Conservation (phyloP, 768 basidiomycete species). For the Grammothele lineata region DNA sequence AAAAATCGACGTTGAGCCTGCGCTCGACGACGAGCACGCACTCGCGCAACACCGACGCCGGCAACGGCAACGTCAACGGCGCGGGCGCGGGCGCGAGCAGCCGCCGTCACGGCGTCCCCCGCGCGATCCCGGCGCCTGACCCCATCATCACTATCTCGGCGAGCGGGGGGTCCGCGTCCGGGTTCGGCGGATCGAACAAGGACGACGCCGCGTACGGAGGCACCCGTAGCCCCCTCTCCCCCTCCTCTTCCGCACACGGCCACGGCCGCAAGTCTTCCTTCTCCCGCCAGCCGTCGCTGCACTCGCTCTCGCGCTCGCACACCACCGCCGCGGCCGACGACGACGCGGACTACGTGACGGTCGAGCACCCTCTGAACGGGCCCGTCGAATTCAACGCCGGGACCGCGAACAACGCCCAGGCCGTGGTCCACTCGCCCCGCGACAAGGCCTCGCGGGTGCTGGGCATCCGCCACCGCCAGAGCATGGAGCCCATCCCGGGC, state of each 20-base stretch:
- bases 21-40: conserved; percentile 23
- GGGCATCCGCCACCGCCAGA: conserved; percentile 67
- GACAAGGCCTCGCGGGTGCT: conserved; percentile 80
- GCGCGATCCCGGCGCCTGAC: conserved; percentile 33
- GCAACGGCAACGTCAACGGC: too few relatives aligned
- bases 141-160: conserved; percentile 52
- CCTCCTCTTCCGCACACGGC: neutral
- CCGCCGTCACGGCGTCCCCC: conserved; percentile 10
- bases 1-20: conserved; percentile 26
- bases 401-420: conserved; percentile 4
- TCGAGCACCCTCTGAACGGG: conserved; percentile 28
- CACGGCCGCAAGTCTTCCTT: neutral
- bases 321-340: conserved; percentile 24
- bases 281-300: neutral
- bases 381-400: too few relatives aligned
- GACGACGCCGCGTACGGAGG: conserved; percentile 11
- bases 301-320: conserved; percentile 1
- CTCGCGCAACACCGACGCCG: conserved; percentile 1
- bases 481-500: conserved; percentile 84
- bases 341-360: conserved; percentile 69
- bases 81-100: neutral
- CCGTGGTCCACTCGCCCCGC: conserved; percentile 38
- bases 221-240: conserved; percentile 10
- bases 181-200: too few relatives aligned
- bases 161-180: too few relatives aligned